Conservation (phyloP, 768 basidiomycete genomes). For the Panellus pusillus region DNA sequence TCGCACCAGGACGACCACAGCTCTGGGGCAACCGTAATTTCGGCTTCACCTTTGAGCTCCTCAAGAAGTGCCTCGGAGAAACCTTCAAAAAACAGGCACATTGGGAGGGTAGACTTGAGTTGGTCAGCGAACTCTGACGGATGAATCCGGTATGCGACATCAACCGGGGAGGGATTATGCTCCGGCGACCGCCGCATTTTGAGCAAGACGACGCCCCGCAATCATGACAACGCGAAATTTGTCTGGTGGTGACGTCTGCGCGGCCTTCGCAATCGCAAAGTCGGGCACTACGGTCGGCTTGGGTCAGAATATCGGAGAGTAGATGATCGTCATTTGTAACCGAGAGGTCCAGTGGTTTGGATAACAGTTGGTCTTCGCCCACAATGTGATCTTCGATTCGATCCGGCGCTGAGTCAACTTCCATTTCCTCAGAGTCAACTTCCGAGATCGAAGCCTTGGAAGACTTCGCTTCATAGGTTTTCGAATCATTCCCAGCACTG, state of each 20-base stretch:
- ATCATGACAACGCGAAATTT: slow-evolving; percentile 68
- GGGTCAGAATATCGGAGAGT: slow-evolving; percentile 55
- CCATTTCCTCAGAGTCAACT: slow-evolving; percentile 43
- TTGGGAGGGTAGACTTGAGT: slow-evolving; percentile 81
- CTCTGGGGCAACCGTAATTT: slow-evolving; percentile 45
- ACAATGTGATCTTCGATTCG: slow-evolving; percentile 54
- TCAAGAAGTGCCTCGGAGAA: slow-evolving; percentile 56
- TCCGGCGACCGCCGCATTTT: slow-evolving; percentile 87
- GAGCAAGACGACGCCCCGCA: slow-evolving; percentile 81
- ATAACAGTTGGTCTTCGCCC: slow-evolving; percentile 68
- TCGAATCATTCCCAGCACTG: slow-evolving; percentile 60
- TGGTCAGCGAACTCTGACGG: slow-evolving; percentile 75
- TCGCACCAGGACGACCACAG: slow-evolving; percentile 71
- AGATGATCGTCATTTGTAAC: slow-evolving; percentile 41
- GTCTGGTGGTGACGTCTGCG: slow-evolving; percentile 66
- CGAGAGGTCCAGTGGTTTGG: slow-evolving; percentile 70
- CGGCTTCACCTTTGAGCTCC: slow-evolving; percentile 40
- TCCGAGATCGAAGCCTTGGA: slow-evolving; percentile 33
- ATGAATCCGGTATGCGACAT: slow-evolving; percentile 55
- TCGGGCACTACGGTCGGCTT: slow-evolving; percentile 70
- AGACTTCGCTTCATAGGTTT: slow-evolving; percentile 69
- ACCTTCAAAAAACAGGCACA: slow-evolving; percentile 67
- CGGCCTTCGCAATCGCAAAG: slow-evolving; percentile 93
- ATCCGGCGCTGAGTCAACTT: slow-evolving; percentile 40
- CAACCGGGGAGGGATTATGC: slow-evolving; percentile 67